A percentile compares a stretch with the other conserved stretches of the same genome.
These are phyloP conservation scores for Syzygium syzygioides DNA, from an alignment of 441 rosid species.

Conservation along the genomic window DNA sequence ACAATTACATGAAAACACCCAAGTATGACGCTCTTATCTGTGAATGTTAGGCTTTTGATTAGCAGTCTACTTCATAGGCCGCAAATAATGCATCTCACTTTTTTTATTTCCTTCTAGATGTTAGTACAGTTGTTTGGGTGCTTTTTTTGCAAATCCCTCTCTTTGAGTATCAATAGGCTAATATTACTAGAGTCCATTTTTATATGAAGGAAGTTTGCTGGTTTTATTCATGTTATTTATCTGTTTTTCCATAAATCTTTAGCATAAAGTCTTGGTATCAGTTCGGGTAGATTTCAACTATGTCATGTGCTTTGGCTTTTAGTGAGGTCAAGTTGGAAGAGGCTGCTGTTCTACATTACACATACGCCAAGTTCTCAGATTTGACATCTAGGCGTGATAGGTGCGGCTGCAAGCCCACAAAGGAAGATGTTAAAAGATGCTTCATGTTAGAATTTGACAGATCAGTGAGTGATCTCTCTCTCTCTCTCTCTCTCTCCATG, in stretches of 20 bases:
- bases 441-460: slow-evolving; percentile 80
- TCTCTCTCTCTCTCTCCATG: neutral
- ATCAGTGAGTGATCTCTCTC: slow-evolving; percentile 42
- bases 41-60: neutral
- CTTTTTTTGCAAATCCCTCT: neutral
- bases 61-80: neutral
- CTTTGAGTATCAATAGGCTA: neutral
- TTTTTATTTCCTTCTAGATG: neutral
- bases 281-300: neutral
- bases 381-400: slow-evolving; percentile 69
- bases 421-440: slow-evolving; percentile 78
- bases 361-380: slow-evolving; percentile 69
- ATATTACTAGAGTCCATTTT: neutral
- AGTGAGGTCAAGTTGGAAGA: slow-evolving; percentile 77
- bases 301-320: slow-evolving; percentile 8
- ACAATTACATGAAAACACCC: slow-evolving; percentile 76
- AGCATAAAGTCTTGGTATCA: neutral
- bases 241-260: neutral
- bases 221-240: neutral
- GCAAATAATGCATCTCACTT: neutral
- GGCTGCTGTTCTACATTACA: slow-evolving; percentile 75
- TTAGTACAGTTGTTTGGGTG: neutral
- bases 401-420: slow-evolving; percentile 81
- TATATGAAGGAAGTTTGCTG: neutral
- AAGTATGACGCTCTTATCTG: slow-evolving; percentile 31